Evolutionary conservation across 129 eudicot species (phyloP).

Genomic region (Erigeron canadensis): DNA sequence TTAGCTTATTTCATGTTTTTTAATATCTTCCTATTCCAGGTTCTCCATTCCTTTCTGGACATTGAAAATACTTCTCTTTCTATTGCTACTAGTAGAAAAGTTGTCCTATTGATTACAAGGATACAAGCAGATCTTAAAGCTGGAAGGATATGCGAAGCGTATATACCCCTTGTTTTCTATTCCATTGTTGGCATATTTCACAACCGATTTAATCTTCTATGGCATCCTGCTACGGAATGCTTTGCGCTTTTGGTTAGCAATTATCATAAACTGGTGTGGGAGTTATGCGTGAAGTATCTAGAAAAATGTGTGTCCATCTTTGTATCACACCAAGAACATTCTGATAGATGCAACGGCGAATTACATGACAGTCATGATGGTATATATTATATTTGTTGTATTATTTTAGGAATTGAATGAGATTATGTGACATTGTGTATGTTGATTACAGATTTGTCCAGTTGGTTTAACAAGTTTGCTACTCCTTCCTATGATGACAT

Average conservation of each 20-base stretch:
- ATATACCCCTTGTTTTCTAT: slow-evolving; percentile 53
- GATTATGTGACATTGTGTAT: neutral
- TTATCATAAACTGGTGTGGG: slow-evolving; percentile 60
- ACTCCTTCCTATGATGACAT: slow-evolving; percentile 43
- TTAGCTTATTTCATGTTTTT: slow-evolving; percentile 2
- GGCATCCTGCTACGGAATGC: slow-evolving; percentile 80
- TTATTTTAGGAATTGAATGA: neutral
- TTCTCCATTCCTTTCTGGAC: slow-evolving; percentile 56
- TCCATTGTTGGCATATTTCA: slow-evolving; percentile 70
- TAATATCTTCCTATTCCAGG: slow-evolving; percentile 43
- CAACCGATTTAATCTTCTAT: slow-evolving; percentile 67
- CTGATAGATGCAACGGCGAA: slow-evolving; percentile 30
- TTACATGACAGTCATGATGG: slow-evolving; percentile 41
- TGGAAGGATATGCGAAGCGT: slow-evolving; percentile 41
- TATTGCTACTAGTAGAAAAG: slow-evolving; percentile 64
- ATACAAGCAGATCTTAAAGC: slow-evolving; percentile 66
- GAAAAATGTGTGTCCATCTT: slow-evolving; percentile 47
- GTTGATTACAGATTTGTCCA: slow-evolving; percentile 56
- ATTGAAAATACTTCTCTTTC: slow-evolving; percentile 74
- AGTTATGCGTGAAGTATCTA: slow-evolving; percentile 47
- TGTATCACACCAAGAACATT: slow-evolving; percentile 38
- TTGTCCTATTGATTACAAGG: slow-evolving; percentile 57
- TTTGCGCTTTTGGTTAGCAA: slow-evolving; percentile 49
- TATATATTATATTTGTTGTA: slow-evolving; percentile 22
- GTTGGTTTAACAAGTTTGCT: slow-evolving; percentile 45